A percentile compares a stretch with the other conserved stretches of the same genome.
These are phyloP conservation scores for Pseudonitzschia multistriata DNA, from an alignment of 108 stramenopile species.

Conservation along the genomic window DNA sequence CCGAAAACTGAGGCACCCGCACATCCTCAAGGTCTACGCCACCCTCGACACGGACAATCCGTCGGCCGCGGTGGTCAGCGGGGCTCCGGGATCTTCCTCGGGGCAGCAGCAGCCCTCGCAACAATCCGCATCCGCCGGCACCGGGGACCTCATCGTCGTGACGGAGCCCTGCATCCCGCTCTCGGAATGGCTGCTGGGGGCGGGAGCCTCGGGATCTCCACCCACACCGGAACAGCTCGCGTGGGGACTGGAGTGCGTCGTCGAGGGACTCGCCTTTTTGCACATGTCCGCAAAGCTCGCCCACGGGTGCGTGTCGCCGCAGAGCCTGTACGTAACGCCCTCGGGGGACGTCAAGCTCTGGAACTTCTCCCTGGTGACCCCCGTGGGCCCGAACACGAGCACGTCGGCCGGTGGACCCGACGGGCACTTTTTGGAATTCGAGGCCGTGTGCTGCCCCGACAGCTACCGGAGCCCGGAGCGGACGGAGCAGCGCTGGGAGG, in stretches of 20 bases:
- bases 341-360: conserved; percentile 86
- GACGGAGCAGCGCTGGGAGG: conserved; percentile 51
- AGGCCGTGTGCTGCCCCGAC: conserved; percentile 50
- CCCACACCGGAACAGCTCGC: conserved; percentile 57
- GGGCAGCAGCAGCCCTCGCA: neutral
- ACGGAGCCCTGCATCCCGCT: conserved; percentile 73
- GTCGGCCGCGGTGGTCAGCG: conserved; percentile 31
- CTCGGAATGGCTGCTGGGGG: conserved; percentile 52
- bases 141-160: conserved; percentile 76
- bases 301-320: conserved; percentile 70
- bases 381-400: conserved; percentile 37
- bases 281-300: conserved; percentile 77
- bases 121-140: conserved; percentile 16
- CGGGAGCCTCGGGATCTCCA: conserved; percentile 8
- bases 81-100: neutral
- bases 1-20: conserved; percentile 74
- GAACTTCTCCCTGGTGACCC: conserved; percentile 73
- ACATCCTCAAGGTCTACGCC: conserved; percentile 70
- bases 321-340: conserved; percentile 73
- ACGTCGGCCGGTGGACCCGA: conserved; percentile 52
- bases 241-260: conserved; percentile 79
- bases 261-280: conserved; percentile 70
- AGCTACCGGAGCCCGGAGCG: conserved; percentile 84
- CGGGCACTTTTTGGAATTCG: conserved; percentile 65
- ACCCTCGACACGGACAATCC: conserved; percentile 86